Evolutionary conservation across 306 rosid species (phyloP).

Genomic region (Ceratonia siliqua): DNA sequence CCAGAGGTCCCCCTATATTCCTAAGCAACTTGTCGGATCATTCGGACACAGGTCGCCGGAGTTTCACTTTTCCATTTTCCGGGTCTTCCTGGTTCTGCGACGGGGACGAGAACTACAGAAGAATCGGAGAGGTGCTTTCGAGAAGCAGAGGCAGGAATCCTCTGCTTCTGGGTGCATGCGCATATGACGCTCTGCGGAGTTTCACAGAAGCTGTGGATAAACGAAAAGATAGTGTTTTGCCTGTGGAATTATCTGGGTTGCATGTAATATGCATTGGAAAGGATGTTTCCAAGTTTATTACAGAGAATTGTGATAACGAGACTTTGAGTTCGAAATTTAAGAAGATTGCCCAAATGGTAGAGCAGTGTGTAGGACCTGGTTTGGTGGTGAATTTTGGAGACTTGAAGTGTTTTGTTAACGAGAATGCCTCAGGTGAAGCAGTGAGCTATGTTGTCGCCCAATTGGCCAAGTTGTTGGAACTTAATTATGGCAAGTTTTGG

Average conservation of each 20-base stretch:
- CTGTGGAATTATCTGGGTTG: constrained; percentile 56
- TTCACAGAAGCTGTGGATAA: constrained; percentile 59
- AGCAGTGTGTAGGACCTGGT: constrained; percentile 63
- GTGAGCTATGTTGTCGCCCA: constrained; percentile 50
- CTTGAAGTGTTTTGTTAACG: constrained; percentile 59
- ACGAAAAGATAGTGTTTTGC: constrained; percentile 51
- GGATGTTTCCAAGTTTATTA: constrained; percentile 40
- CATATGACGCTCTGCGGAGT: constrained; percentile 54
- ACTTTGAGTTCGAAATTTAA: constrained; percentile 34
- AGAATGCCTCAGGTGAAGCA: constrained; percentile 28
- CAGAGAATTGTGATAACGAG: constrained; percentile 41
- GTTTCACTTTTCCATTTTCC: constrained; percentile 48
- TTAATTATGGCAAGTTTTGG: constrained; percentile 67
- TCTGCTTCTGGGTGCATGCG: constrained; percentile 78
- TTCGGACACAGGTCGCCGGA: constrained; percentile 43
- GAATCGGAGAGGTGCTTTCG: constrained; percentile 72
- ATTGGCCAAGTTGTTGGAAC: constrained; percentile 50
- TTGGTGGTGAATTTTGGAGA: constrained; percentile 76
- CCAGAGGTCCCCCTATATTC: constrained; percentile 69
- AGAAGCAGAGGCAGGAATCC: constrained; percentile 67
- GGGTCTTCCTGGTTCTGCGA: constrained; percentile 24
- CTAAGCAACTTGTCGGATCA: constrained; percentile 63
- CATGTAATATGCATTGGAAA: constrained; percentile 52
- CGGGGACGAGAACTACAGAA: constrained; percentile 54
- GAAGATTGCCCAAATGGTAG: constrained; percentile 47